Evolutionary conservation across 441 rosid genomes (phyloP).

Genomic region (Metrosideros polymorpha): DNA sequence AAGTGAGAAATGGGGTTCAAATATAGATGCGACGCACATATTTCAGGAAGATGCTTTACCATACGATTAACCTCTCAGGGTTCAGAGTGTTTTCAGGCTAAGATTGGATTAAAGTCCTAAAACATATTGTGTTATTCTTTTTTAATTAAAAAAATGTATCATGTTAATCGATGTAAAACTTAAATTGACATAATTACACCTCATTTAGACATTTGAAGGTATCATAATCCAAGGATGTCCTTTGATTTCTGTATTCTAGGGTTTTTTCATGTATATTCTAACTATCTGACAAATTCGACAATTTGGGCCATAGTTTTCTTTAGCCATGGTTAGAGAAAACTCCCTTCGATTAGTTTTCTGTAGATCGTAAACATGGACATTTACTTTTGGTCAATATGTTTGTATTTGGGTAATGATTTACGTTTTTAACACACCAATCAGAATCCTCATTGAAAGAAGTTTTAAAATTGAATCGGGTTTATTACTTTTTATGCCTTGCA

Average conservation of each 20-base stretch:
- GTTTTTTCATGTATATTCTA: not conserved
- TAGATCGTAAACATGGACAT: not conserved
- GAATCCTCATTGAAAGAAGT: not conserved
- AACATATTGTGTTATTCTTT: not conserved
- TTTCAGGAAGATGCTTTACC: accelerated
- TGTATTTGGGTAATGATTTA: not conserved
- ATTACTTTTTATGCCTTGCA: not conserved
- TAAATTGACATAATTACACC: not conserved
- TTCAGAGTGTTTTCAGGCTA: not conserved
- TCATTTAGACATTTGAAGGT: not conserved
- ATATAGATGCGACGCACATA: not conserved
- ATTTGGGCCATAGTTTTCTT: not conserved
- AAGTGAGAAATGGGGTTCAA: not conserved
- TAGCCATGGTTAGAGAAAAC: not conserved
- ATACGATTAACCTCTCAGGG: not conserved
- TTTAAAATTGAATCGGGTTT: not conserved
- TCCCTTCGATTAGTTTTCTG: not conserved
- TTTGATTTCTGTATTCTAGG: not conserved
- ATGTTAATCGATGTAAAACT: not conserved
- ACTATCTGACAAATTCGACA: not conserved
- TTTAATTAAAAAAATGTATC: not conserved
- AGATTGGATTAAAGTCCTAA: not conserved
- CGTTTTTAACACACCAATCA: not conserved
- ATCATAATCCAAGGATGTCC: not conserved
- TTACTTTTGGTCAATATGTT: not conserved